Base-by-base conservation (phyloP, 2,329 filamentous ascomycete genomes). In the Aspergillus sp. region DNA sequence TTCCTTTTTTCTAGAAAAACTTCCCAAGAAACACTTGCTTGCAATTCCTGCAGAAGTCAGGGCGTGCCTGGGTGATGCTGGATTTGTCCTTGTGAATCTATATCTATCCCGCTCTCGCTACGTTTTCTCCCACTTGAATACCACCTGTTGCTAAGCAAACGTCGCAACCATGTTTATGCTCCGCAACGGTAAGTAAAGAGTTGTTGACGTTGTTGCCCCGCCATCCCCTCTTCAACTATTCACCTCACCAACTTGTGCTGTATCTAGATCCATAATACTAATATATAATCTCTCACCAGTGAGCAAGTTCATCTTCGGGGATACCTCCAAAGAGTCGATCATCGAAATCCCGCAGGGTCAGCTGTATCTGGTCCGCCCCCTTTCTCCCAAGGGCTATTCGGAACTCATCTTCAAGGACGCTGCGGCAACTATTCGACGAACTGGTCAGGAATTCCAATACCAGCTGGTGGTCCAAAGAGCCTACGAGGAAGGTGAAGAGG, bases 381-480 rank as follows among this genome's bases (percentile, higher is more conserved):
- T 89, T 44, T 97, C 91, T 6, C 90, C 91, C 49, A 98, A 98
- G 70, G 93, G 93, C 56, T 97, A 96, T 68, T 96, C 91, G 1
- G 93, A 98, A 71, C 89, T 97, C 65, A 95, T 98, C 71, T 98
- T 96, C 79, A 95, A 93, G 70, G 93, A 98, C 82, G 86, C 90
- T 35, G 87, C 89, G 42, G 89, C 91, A 46, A 89, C 86, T 54
- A 94, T 98, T 63, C 86, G 94, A 55, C 84, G 88, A 54, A 97
- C 93, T 13, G 90, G 88, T 17, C 90, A 95, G 67, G 90, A 97
- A 46, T 96, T 88, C 63, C 90, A 98, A 63, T 98, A 97, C 67
- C 93, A 98, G 68, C 87, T 98, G 10, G 91, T 97, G 37, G 82
- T 97, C 38, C 93, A 98, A 68, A 83, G 93, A 51, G 91, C 91